phyloP scores from a whole-genome alignment of 1,139 yeast genomes.

The Blastobotrys aristatus region DNA sequence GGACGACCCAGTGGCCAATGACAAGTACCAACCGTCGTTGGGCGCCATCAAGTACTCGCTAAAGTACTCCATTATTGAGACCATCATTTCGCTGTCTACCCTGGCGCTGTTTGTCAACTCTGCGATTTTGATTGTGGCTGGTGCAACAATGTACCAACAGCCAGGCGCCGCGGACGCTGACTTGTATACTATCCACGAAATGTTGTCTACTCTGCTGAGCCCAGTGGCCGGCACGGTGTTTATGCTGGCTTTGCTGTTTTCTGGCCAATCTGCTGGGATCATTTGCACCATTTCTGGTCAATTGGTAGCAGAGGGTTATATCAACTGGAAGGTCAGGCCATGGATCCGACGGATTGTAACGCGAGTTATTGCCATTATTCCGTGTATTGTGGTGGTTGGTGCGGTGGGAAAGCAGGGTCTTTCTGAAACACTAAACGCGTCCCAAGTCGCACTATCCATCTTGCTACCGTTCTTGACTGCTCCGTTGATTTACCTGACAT shows the following conservation, averaged over 20 bases:
- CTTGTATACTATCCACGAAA: slow-evolving; percentile 60
- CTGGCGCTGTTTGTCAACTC: slow-evolving; percentile 76
- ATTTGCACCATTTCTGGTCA: slow-evolving; percentile 88
- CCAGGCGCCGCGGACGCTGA: slow-evolving; percentile 69
- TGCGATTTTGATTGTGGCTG: slow-evolving; percentile 71
- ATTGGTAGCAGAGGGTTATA: slow-evolving; percentile 77
- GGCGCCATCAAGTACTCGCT: slow-evolving; percentile 61
- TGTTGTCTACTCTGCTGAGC: slow-evolving; percentile 52
- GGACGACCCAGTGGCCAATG: slow-evolving; percentile 35
- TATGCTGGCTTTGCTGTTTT: slow-evolving; percentile 66
- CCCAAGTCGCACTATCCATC: slow-evolving; percentile 71
- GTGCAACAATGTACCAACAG: slow-evolving; percentile 58
- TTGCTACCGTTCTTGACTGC: slow-evolving; percentile 71
- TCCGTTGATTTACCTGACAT: slow-evolving; percentile 72
- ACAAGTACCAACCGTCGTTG: slow-evolving; percentile 57
- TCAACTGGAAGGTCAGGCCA: slow-evolving; percentile 68
- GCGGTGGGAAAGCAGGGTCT: slow-evolving; percentile 64
- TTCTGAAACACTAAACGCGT: slow-evolving; percentile 60
- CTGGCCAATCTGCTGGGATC: slow-evolving; percentile 81
- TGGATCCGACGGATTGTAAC: slow-evolving; percentile 74
- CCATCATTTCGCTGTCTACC: slow-evolving; percentile 61
- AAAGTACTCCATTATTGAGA: slow-evolving; percentile 61
- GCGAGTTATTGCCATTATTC: slow-evolving; percentile 64
- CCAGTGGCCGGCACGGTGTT: slow-evolving; percentile 74
- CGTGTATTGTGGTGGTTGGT: slow-evolving; percentile 54